Evolutionary conservation across 768 basidiomycete species (phyloP), one percentile per base, ranked within the genome.

Genomic region (Cystobasidium onofrii): DNA sequence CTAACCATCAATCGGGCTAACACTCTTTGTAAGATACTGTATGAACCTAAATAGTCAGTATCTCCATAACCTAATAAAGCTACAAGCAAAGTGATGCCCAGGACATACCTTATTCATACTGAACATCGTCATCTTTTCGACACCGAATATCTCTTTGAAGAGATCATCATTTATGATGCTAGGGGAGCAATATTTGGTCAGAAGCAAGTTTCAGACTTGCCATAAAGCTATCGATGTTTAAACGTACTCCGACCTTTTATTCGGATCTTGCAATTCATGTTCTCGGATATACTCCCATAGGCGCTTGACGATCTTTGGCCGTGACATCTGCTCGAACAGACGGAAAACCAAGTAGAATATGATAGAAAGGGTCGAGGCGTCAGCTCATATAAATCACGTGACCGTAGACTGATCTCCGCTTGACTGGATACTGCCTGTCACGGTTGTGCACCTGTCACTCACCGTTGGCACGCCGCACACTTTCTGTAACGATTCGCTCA

Each of bases 401-500:
- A 67, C 29, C 18, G 25, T 6, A 60, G 10, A 12, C 15, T 20
- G 6, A 15, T 60, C 57, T 60, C 57, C 25, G 25, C 25, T 60
- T 60, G 29, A 29, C 57, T 4, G 6, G 57, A 34, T 4, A 23
- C 27, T 9, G 33, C 15, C 39, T 15, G 6, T 17, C 7, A 29
- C 6, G 10, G 6, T 20, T 25, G 61, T 9, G 9, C 20, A 31
- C 20, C 31, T n/a, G n/a, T n/a, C 23, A 71, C 69, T 60, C 33
- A 71, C 69, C 12, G 69, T 71, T n/a, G 50, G 69, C 10, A 44
- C 69, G 20, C 55, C 55, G 39, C 69, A 71, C 7, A 71, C 69
- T 34, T 60, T 55, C 29, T 55, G 55, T 27, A 71, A 39, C 2
- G 69, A 31, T 55, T 71, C 69, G 29, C 69, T 71, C 3, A 71